These are phyloP conservation scores for Hemileia vastatrix DNA, from an alignment of 1,284 basidiomycete species.

Conservation along the genomic window DNA sequence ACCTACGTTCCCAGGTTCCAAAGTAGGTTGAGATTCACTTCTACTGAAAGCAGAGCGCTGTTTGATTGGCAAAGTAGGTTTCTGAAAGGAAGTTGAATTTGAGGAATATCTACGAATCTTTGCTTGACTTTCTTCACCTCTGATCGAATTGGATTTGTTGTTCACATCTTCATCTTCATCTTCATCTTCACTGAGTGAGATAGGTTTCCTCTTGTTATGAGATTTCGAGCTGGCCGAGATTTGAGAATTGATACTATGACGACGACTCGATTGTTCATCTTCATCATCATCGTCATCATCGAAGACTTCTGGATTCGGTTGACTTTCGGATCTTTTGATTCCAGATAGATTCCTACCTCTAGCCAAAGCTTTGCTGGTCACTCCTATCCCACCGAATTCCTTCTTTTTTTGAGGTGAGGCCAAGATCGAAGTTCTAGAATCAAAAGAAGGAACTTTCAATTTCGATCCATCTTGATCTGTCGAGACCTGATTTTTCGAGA, in stretches of 20 bases:
- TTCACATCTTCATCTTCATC: not conserved
- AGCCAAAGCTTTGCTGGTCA: not conserved
- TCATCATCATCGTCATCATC: not conserved
- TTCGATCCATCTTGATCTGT: not conserved
- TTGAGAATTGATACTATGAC: not conserved
- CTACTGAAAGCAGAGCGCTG: not conserved
- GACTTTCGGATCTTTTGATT: not conserved
- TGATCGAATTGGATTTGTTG: not conserved
- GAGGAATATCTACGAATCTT: too few relatives aligned
- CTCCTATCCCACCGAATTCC: not conserved
- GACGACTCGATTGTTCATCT: not conserved
- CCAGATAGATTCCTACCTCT: not conserved
- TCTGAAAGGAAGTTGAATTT: not conserved
- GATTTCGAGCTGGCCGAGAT: not conserved
- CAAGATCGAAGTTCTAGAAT: not conserved
- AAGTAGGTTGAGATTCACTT: not conserved
- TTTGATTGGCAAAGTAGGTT: not conserved
- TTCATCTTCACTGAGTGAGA: not conserved
- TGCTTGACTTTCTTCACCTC: too few relatives aligned
- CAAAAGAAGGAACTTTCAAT: not conserved
- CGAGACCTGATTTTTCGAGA: not conserved
- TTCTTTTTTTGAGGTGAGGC: not conserved
- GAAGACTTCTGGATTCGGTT: not conserved
- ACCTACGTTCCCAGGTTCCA: too few relatives aligned
- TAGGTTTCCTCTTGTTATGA: not conserved